These are phyloP conservation scores for Mycosphaerella sp. DNA, from an alignment of 2,329 filamentous ascomycete genomes.

Conservation along the genomic window DNA sequence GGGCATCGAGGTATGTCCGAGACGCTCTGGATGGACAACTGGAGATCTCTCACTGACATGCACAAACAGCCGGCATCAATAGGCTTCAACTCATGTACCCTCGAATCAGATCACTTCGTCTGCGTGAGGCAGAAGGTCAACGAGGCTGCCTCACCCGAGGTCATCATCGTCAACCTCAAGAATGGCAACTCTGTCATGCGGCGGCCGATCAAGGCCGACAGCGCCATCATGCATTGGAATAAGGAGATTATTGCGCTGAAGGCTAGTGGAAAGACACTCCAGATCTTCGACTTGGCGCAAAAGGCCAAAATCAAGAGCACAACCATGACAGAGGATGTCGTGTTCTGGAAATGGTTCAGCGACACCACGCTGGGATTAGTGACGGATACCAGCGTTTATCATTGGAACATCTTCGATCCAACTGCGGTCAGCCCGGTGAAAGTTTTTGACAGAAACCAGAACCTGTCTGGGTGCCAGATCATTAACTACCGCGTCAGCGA, in stretches of 20 bases:
- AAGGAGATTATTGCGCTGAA: conserved; percentile 95
- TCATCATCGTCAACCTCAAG: conserved; percentile 96
- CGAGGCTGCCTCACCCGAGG: conserved; percentile 77
- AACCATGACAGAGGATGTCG: conserved; percentile 93
- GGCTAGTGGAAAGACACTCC: conserved; percentile 85
- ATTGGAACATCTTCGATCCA: conserved; percentile 94
- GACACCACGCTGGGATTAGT: conserved; percentile 82
- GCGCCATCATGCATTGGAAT: conserved; percentile 98
- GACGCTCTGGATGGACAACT: not conserved
- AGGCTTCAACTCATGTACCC: conserved; percentile 85
- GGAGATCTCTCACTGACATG: not conserved
- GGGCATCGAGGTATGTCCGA: conserved; percentile 39
- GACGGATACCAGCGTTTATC: conserved; percentile 84
- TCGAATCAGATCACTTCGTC: conserved; percentile 95
- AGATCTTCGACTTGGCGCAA: conserved; percentile 90
- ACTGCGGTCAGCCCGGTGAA: conserved; percentile 74
- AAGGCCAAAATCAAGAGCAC: conserved; percentile 97
- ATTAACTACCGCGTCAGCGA: conserved; percentile 98
- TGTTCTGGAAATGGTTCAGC: conserved; percentile 99
- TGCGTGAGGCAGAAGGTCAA: conserved; percentile 93
- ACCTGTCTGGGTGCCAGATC: conserved; percentile 88
- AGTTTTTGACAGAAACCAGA: conserved; percentile 89
- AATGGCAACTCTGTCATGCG: conserved; percentile 93
- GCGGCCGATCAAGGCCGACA: conserved; percentile 96
- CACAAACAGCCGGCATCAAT: conserved; percentile 57